Base-by-base conservation (phyloP, 169 alveolate genomes). In the Cryptosporidium canis region DNA sequence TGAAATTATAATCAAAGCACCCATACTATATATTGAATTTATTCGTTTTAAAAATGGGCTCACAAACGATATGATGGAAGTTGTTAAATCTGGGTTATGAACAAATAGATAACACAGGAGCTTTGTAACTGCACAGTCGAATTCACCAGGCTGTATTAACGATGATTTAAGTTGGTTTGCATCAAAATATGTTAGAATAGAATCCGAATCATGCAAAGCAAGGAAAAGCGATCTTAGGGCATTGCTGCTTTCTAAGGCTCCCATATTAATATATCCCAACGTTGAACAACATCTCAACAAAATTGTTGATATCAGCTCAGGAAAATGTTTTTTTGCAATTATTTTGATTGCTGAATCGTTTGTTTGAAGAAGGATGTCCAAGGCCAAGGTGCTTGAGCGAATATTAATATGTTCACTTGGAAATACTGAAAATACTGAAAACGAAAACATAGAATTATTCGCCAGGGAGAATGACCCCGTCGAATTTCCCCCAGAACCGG, bases 211-310 rank as follows among this genome's bases (percentile, higher is more conserved):
- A 43, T 39, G 24, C 21, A 61, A 77, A 5, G 87, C 87, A 31
- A 61, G 27, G 24, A 77, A 77, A 12, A 77, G 56, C 9, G 87
- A 77, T 44, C 87, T 77, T 43, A 77, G 24, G 24, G 87, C 48
- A 58, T 53, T 61, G 39, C 87, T 56, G 47, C 77, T 58, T 55
- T 77, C 87, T 63, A 77, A 21, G 16, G 87, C 87, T 16, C 87
- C 87, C 87, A 77, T 77, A 61, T 77, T 77, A 16, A 77, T 77
- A 58, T 61, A 77, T 16, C 87, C 87, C 87, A 77, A 24, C 39
- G 87, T 77, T 16, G 87, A 77, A 41, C 77, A 77, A 35, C 87
- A 77, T 61, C 87, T 77, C 27, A 77, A 39, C 21, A 77, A 58
- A 41, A 77, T 24, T 6, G 87, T 77, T 21, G 87, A 55, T 18